Evolutionary conservation across 176 grass and related monocot genomes (phyloP).

Genomic region (Elymus sibiricus): DNA sequence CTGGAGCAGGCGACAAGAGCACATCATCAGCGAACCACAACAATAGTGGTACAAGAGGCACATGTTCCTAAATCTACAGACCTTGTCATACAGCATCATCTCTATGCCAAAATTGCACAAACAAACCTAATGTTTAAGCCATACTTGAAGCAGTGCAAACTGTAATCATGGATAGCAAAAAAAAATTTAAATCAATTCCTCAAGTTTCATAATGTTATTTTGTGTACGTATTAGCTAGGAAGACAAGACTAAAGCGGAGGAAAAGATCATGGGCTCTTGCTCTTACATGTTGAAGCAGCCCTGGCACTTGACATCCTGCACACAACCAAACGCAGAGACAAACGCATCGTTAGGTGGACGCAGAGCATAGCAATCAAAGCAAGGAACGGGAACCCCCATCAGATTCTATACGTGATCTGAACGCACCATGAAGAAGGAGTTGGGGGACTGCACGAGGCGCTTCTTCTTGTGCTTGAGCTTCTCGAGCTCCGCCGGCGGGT

Average conservation of each 20-base stretch:
- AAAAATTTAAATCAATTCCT: too few species aligned
- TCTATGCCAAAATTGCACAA: too few species aligned
- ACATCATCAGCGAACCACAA: neutral
- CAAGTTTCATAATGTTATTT: neutral
- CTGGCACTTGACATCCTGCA: constrained; percentile 3
- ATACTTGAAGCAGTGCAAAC: neutral
- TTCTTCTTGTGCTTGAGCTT: constrained; percentile 95
- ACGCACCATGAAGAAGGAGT: constrained; percentile 77
- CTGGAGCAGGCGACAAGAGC: neutral
- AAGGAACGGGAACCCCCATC: neutral
- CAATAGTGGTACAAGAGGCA: neutral
- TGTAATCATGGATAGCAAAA: neutral
- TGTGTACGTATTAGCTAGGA: too few species aligned
- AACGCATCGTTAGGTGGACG: neutral
- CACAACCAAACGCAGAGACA: neutral
- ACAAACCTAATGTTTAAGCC: too few species aligned
- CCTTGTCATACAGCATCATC: too few species aligned
- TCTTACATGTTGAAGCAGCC: neutral
- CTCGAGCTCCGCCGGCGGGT: constrained; percentile 78
- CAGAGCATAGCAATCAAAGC: too few species aligned
- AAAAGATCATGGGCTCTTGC: neutral
- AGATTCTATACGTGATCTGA: neutral
- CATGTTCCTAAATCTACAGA: neutral
- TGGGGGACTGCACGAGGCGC: constrained; percentile 76
- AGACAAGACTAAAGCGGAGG: too few species aligned